These are phyloP conservation scores for Myrica gale DNA, from an alignment of 306 rosid genomes.

Conservation along the genomic window DNA sequence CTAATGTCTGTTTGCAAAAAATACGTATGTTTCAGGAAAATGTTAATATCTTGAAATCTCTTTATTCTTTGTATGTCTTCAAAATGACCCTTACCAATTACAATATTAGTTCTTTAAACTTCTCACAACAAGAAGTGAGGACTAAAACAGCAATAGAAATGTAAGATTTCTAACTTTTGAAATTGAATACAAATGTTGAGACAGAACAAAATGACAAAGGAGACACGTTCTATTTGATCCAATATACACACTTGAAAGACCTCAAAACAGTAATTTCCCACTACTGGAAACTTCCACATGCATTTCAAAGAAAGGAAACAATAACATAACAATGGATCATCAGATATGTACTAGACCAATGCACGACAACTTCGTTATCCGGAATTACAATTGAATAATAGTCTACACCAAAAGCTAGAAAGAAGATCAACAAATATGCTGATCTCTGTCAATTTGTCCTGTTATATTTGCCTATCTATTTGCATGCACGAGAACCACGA, in stretches of 20 bases:
- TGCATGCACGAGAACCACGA: background rate
- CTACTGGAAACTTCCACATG: background rate
- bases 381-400: background rate
- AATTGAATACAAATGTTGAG: background rate
- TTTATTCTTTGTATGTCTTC: too few species aligned
- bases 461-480: background rate
- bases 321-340: background rate
- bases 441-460: too few species aligned
- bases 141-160: background rate
- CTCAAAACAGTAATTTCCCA: background rate
- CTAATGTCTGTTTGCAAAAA: too few species aligned
- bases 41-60: too few species aligned
- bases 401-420: background rate
- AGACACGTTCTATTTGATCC: background rate
- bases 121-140: background rate
- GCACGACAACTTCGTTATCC: too few species aligned
- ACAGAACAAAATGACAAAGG: background rate
- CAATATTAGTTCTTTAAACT: background rate
- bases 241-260: background rate
- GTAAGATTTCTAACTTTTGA: background rate
- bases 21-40: too few species aligned
- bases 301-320: background rate
- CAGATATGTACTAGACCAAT: background rate
- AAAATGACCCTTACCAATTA: background rate
- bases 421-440: background rate